Conservation (phyloP, 2,329 filamentous ascomycete genomes). For the Exophiala phaeomuriformis region DNA sequence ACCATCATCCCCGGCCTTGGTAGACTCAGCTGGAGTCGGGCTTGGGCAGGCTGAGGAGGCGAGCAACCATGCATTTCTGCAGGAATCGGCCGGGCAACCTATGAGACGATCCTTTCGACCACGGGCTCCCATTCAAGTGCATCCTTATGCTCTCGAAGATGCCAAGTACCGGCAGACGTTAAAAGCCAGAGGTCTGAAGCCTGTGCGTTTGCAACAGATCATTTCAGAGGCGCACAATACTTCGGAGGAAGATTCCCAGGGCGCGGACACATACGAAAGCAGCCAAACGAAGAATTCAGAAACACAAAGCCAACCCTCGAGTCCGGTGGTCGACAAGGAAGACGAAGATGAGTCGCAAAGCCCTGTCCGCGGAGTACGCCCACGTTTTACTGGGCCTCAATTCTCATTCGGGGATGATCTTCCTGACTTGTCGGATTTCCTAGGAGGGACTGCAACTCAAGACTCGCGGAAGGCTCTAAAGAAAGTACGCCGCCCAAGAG, state of each 20-base stretch:
- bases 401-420: constrained; percentile 16
- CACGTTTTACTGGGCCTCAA: constrained; percentile 9
- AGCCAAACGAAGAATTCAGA: constrained; percentile 8
- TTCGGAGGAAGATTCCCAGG: constrained; percentile 15
- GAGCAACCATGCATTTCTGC: not conserved
- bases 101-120: constrained; percentile 31
- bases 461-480: not conserved
- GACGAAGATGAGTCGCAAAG: constrained; percentile 32
- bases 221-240: constrained; percentile 1
- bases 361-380: constrained; percentile 22
- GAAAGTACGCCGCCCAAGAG: not conserved
- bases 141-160: constrained; percentile 43
- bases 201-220: constrained; percentile 32
- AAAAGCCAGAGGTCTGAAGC: constrained; percentile 38
- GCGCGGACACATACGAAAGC: constrained; percentile 19
- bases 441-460: constrained; percentile 1
- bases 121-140: constrained; percentile 43
- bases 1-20: not conserved
- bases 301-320: constrained; percentile 11
- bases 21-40: not conserved
- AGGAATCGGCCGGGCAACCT: not conserved
- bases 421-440: constrained; percentile 17
- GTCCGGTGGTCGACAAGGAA: constrained; percentile 30
- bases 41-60: not conserved
- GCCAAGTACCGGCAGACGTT: constrained; percentile 39